Evolutionary conservation across 768 basidiomycete genomes (phyloP), one percentile per base, ranked within the genome.

Genomic region (Trametes cinnabarina): DNA sequence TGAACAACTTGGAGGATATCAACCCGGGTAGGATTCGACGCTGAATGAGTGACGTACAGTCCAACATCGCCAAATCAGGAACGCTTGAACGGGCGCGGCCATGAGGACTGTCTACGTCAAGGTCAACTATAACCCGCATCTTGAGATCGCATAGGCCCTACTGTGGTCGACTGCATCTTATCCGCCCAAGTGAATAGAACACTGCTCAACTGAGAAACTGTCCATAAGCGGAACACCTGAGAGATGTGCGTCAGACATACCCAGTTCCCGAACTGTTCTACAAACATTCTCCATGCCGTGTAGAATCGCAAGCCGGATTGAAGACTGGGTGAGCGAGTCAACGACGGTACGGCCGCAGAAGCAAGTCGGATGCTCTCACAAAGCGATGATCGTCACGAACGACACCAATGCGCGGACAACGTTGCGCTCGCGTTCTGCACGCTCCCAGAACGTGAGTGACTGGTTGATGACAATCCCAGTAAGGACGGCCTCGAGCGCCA

Each of bases 51-150:
- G 11, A 43, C 66, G 22, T 23, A 70, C 68, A 28, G 55, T 51
- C 69, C 69, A 69, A 56, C 69, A 70, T 23, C 69, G 60, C 65
- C 67, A 66, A 26, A 63, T 68, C 11, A 68, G 58, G 49, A 69
- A 70, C 1, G 58, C 58, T 47, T 70, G 69, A n/a, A 70, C 62
- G 0, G 69, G 69, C 10, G 64, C 57, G 1, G 69, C 65, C 51
- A 70, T 63, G 14, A 61, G 19, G 7, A 62, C 52, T 7, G 65
- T 66, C 68, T 69, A 34, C 14, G 14, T 7, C 34, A 34, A 34
- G 34, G 14, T 44, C 43, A 3, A 15, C 25, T 15, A 12, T 4
- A 8, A 40, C 10, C 28, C 37, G 8, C 4, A 6, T 20, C 26
- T 26, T 1, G 17, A 19, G 5, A 9, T 22, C 4, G 46, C 20